These are phyloP conservation scores for Neopestalotiopsis rosae DNA, from an alignment of 2,329 filamentous ascomycete genomes.

Conservation along the genomic window DNA sequence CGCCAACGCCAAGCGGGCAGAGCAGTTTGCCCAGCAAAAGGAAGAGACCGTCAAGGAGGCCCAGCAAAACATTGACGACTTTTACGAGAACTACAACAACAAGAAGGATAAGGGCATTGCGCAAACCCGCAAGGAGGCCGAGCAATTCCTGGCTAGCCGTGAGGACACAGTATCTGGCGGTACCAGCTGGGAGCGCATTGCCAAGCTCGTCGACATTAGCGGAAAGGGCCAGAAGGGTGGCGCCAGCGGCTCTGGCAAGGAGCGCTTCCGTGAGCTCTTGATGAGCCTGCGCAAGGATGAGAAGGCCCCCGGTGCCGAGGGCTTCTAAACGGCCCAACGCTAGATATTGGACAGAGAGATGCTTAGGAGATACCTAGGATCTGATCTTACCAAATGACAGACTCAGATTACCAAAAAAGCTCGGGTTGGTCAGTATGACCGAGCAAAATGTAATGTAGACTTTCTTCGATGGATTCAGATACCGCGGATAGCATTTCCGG, in stretches of 20 bases:
- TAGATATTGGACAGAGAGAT: slow-evolving; percentile 25
- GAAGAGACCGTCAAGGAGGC: slow-evolving; percentile 87
- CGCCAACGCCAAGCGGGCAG: slow-evolving; percentile 80
- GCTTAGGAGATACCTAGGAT: not conserved
- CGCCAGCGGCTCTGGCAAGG: slow-evolving; percentile 89
- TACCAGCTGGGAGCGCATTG: slow-evolving; percentile 98
- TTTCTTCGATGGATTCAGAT: slow-evolving; percentile 11
- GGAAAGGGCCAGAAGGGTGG: slow-evolving; percentile 90
- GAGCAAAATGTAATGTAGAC: slow-evolving; percentile 23
- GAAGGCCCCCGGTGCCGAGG: slow-evolving; percentile 74
- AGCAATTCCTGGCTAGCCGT: slow-evolving; percentile 85
- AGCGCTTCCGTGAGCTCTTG: slow-evolving; percentile 91
- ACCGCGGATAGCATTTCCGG: slow-evolving; percentile 20
- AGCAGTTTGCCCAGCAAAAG: slow-evolving; percentile 83
- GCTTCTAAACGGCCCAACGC: slow-evolving; percentile 51
- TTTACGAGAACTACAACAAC: slow-evolving; percentile 99
- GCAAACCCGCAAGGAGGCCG: slow-evolving; percentile 89
- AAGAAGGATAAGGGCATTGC: slow-evolving; percentile 94
- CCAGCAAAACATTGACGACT: slow-evolving; percentile 94
- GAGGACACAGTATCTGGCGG: slow-evolving; percentile 95
- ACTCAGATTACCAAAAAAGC: not conserved
- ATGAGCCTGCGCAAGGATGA: slow-evolving; percentile 91
- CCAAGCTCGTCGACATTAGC: slow-evolving; percentile 95
- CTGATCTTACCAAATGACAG: not conserved
- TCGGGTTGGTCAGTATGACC: not conserved